Conservation (phyloP, 306 rosid species). For the Quercus dentata region DNA sequence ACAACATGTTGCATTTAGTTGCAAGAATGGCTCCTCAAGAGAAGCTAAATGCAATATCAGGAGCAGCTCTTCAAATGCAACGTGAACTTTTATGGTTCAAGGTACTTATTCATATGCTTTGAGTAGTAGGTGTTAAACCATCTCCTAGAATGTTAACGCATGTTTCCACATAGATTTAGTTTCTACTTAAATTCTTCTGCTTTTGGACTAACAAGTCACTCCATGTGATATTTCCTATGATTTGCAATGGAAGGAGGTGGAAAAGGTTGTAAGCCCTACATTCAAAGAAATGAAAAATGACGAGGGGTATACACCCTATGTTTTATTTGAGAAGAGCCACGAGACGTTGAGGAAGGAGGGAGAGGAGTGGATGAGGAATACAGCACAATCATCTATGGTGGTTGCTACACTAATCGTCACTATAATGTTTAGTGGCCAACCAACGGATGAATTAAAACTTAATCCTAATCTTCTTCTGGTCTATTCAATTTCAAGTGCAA, state of each 20-base stretch:
- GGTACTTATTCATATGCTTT: too few relatives aligned
- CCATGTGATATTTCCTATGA: background rate
- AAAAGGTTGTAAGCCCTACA: background rate
- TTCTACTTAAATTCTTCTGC: background rate
- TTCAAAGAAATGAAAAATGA: background rate
- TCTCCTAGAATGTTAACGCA: too few relatives aligned
- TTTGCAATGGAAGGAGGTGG: background rate
- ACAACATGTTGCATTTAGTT: background rate
- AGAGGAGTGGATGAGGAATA: background rate
- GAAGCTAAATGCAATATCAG: too few relatives aligned
- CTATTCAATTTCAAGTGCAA: too few relatives aligned
- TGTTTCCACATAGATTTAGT: too few relatives aligned
- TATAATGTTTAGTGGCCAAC: too few relatives aligned
- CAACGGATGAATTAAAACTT: too few relatives aligned
- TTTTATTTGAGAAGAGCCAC: background rate
- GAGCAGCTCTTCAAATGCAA: too few relatives aligned
- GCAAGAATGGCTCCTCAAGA: background rate
- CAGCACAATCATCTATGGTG: background rate
- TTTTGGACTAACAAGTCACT: background rate
- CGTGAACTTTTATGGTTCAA: too few relatives aligned
- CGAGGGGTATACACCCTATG: background rate
- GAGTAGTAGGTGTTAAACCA: too few relatives aligned
- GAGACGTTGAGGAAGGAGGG: background rate
- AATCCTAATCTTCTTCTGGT: too few relatives aligned
- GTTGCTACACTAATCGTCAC: background rate